These are phyloP conservation scores for Aspergillus taichungensis DNA, from an alignment of 495 filamentous ascomycete genomes.

Conservation along the genomic window DNA sequence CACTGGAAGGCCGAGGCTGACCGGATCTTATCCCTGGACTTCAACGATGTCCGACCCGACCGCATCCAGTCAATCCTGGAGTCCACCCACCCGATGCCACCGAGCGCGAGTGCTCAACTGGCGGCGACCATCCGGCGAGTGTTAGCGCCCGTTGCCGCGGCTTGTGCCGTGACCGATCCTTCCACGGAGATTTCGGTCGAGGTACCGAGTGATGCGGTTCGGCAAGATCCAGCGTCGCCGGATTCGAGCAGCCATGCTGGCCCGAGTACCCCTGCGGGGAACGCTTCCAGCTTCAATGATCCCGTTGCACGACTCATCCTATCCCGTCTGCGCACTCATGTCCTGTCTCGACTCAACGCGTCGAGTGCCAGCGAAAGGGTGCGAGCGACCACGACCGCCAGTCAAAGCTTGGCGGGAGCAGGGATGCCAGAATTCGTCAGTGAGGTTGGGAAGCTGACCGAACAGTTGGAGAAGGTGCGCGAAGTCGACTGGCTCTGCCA, in stretches of 20 bases:
- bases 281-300: conserved; percentile 48
- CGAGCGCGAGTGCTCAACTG: conserved; percentile 33
- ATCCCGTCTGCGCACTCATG: conserved; percentile 62
- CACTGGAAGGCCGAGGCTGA: conserved; percentile 85
- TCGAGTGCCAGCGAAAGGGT: conserved; percentile 73
- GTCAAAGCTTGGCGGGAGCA: conserved; percentile 67
- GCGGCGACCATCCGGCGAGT: conserved; percentile 47
- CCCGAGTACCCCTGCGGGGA: background rate
- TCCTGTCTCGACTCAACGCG: conserved; percentile 67
- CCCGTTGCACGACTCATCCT: conserved; percentile 77
- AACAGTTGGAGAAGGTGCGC: conserved; percentile 65
- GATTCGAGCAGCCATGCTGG: conserved; percentile 7
- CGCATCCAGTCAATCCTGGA: conserved; percentile 72
- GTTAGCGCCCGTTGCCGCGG: conserved; percentile 36
- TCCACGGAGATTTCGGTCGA: conserved; percentile 31
- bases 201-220: conserved; percentile 14
- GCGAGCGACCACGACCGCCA: conserved; percentile 68
- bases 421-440: conserved; percentile 87
- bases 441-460: conserved; percentile 72
- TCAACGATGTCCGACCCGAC: conserved; percentile 46
- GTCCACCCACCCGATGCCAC: conserved; percentile 71
- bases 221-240: conserved; percentile 7
- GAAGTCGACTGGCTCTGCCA: conserved; percentile 75
- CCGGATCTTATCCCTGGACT: conserved; percentile 55
- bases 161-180: conserved; percentile 23